Conservation (phyloP, 1,284 basidiomycete species). For the Cutaneotrichosporon sp. region DNA sequence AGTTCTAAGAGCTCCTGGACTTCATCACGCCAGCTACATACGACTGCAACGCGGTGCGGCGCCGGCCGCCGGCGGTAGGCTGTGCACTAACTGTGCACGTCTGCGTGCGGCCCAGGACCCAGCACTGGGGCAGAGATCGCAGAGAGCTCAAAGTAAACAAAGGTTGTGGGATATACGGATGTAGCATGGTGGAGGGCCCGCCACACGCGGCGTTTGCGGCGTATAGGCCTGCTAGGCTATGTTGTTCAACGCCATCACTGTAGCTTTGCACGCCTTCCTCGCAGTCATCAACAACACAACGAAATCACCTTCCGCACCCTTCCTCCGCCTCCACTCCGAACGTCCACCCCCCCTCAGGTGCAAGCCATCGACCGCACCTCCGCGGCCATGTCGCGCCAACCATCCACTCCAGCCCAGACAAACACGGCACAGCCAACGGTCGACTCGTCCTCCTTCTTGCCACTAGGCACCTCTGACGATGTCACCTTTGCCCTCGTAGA, state of each 20-base stretch:
- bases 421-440: conserved; percentile 6
- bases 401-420: conserved; percentile 3
- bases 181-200: neutral
- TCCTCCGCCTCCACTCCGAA: conserved; percentile 19
- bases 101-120: too few species aligned
- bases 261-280: conserved; percentile 21
- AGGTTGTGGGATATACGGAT: neutral
- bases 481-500: conserved; percentile 24
- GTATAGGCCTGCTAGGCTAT: neutral
- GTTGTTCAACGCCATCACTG: neutral
- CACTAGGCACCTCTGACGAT: conserved; percentile 17
- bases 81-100: too few species aligned
- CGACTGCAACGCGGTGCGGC: too few species aligned
- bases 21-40: too few species aligned
- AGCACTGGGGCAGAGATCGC: too few species aligned
- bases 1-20: too few species aligned
- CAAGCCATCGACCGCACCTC: neutral
- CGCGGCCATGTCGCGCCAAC: conserved; percentile 2
- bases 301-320: neutral
- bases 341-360: conserved; percentile 11
- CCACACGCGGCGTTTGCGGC: neutral
- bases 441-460: conserved; percentile 18
- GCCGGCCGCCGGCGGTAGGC: too few species aligned
- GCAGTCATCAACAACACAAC: conserved; percentile 14
- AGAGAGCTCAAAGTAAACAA: neutral